Conservation (phyloP, 176 grass and related monocot genomes). For the Paspalum vaginatum region DNA sequence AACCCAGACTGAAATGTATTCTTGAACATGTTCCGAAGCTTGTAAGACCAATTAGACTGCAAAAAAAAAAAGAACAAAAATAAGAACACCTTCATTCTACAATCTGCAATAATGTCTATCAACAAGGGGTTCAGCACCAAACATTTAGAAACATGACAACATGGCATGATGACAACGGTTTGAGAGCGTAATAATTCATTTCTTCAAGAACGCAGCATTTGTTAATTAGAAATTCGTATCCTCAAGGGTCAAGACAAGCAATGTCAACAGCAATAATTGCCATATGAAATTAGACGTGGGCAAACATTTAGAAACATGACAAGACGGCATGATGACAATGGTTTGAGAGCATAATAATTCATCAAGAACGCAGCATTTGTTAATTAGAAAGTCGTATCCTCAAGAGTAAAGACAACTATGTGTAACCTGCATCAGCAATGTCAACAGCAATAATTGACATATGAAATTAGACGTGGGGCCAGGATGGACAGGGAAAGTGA, state of each 20-base stretch:
- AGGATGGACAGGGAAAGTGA: too few relatives aligned
- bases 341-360: not conserved
- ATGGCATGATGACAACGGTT: not conserved
- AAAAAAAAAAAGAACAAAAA: slow-evolving; percentile 1
- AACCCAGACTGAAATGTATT: slow-evolving; percentile 98
- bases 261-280: not conserved
- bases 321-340: too few relatives aligned
- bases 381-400: not conserved
- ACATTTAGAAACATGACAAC: not conserved
- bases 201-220: not conserved
- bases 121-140: not conserved
- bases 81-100: not conserved
- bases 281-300: not conserved
- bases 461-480: not conserved
- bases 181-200: not conserved
- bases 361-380: not conserved
- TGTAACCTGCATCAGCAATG: too few relatives aligned
- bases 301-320: slow-evolving; percentile 12
- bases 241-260: not conserved
- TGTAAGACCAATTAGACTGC: slow-evolving; percentile 27
- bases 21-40: slow-evolving; percentile 74
- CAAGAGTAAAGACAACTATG: not conserved
- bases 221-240: not conserved
- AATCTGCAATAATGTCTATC: not conserved
- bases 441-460: not conserved